These are phyloP conservation scores for Larix sibirica DNA, from an alignment of 83 land plant species.

Conservation along the genomic window DNA sequence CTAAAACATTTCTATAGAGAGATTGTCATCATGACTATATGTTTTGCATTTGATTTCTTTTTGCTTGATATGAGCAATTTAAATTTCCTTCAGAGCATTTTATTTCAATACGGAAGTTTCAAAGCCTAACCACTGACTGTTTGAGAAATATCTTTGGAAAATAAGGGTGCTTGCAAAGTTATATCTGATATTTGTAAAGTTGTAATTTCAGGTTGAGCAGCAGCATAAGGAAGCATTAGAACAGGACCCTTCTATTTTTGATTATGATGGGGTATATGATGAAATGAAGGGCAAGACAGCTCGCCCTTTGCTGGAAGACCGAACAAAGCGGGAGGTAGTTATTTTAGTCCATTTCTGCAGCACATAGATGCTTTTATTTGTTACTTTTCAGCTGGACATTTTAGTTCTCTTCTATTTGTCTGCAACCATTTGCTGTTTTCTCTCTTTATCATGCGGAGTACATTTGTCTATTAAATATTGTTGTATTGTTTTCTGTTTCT, in stretches of 20 bases:
- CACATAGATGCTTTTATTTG: background rate
- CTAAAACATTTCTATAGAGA: no score
- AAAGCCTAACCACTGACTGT: no score
- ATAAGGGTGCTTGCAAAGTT: no score
- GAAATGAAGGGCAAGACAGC: conserved; percentile 76
- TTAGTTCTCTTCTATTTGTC: background rate
- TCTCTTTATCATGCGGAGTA: background rate
- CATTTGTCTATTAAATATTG: no score
- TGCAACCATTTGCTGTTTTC: background rate
- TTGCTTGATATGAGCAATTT: no score
- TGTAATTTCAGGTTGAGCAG: conserved; percentile 63
- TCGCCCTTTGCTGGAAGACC: conserved; percentile 47
- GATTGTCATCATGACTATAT: no score
- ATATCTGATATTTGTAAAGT: no score
- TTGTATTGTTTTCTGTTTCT: no score
- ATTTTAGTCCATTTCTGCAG: background rate
- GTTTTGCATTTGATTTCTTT: no score
- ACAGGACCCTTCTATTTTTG: conserved; percentile 88
- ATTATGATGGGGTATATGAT: conserved; percentile 95
- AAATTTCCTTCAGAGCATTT: no score
- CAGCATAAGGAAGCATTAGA: conserved; percentile 84
- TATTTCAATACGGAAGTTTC: no score
- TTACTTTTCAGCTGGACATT: background rate
- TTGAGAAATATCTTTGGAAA: no score
- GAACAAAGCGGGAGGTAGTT: conserved; percentile 46